Evolutionary conservation across 495 filamentous ascomycete species (phyloP), one percentile per base, ranked within the genome.

Genomic region (Xylaria intraflava): DNA sequence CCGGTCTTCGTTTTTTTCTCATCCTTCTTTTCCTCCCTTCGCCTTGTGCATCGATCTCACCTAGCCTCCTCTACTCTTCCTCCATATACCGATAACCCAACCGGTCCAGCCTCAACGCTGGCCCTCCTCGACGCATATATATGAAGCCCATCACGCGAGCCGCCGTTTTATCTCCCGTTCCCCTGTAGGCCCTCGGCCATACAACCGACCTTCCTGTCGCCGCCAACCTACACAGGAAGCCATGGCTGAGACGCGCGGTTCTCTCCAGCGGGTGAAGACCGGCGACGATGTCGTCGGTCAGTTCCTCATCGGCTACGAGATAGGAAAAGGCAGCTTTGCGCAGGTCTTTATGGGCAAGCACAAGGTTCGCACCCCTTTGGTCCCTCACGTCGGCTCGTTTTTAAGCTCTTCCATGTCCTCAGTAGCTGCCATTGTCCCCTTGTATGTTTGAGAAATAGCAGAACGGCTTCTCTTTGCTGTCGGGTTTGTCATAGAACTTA

Each of bases 321-420:
- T 96, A 61, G 91, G 91, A 46, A 89, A 88, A 73, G 91, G 91
- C 35, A 96, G 91, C 79, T 96, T 96, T 75, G 91, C 91, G 53
- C 89, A 88, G 49, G 91, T 96, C 56, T 96, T 90, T 67, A 82
- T 85, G 67, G 91, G 88, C 60, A 81, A 83, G 38, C 88, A 93
- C 66, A 84, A 83, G 70, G 90, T 94, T 74, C 74, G 86, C 80
- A 58, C 44, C 48, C 39, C 41, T 39, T 45, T 35, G 35, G 46
- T 26, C 45, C 29, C 27, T 45, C 30, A n/a, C 39, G 43, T 49
- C 16, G 27, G 39, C 29, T 12, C 23, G 22, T 38, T 29, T 35
- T 31, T 31, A 38, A 49, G 23, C 27, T 41, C 41, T 45, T 52
- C 47, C 39, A 41, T 49, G 36, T 46, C n/a, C 40, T 30, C 35